Evolutionary conservation across 768 basidiomycete genomes (phyloP).

Genomic region (Saitozyma podzolica): DNA sequence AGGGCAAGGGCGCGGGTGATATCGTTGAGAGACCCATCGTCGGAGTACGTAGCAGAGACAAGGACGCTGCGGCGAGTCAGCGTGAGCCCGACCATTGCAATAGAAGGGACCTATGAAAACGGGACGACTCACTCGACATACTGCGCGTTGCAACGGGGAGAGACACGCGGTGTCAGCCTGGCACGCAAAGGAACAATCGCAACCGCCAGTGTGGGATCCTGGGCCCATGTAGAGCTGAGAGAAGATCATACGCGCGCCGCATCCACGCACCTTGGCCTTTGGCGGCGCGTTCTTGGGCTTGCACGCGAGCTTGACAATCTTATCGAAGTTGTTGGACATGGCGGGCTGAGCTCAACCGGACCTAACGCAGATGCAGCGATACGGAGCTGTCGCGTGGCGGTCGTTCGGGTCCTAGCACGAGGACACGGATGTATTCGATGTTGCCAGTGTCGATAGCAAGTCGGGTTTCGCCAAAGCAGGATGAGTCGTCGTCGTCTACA

Average conservation of each 20-base stretch:
- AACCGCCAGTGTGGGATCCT: too few relatives aligned
- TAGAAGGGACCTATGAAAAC: neutral
- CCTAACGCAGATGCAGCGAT: too few relatives aligned
- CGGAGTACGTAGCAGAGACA: conserved; percentile 93
- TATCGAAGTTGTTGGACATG: conserved; percentile 50
- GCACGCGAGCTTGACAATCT: conserved; percentile 93
- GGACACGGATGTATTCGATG: too few relatives aligned
- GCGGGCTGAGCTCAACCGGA: neutral
- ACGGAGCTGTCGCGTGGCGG: too few relatives aligned
- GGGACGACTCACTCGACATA: conserved; percentile 68
- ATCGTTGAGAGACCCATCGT: conserved; percentile 89
- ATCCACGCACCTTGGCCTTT: conserved; percentile 75
- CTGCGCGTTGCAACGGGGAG: conserved; percentile 54
- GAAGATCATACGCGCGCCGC: neutral
- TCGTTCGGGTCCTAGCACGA: too few relatives aligned
- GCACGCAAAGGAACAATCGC: too few relatives aligned
- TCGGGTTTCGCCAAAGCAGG: too few relatives aligned
- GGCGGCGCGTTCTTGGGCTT: conserved; percentile 95
- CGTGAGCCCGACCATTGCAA: neutral
- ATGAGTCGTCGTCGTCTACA: too few relatives aligned
- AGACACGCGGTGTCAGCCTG: too few relatives aligned
- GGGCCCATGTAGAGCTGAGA: neutral
- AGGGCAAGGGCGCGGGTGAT: conserved; percentile 85
- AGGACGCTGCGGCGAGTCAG: conserved; percentile 60
- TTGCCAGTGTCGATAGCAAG: too few relatives aligned